These are phyloP conservation scores for Podaxis mareebaensis DNA, from an alignment of 768 basidiomycete species.

Conservation along the genomic window DNA sequence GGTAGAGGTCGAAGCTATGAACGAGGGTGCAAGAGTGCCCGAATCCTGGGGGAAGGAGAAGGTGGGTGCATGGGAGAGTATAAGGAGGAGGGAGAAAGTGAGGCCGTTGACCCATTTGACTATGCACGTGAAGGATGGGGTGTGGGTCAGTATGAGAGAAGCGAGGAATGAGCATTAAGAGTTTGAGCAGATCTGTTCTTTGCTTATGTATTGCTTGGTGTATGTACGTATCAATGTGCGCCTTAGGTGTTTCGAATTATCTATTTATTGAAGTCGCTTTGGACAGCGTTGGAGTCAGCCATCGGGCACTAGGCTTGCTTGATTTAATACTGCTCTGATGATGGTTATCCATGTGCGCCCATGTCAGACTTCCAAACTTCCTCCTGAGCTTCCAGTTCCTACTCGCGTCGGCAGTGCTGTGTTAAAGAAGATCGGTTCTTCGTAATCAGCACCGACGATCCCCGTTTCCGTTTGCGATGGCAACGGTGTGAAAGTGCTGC, in stretches of 20 bases:
- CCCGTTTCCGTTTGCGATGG: too few species aligned
- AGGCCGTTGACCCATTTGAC: conserved; percentile 36
- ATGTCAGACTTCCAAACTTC: background rate
- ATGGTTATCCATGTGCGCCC: too few species aligned
- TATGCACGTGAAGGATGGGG: conserved; percentile 40
- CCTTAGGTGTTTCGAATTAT: too few species aligned
- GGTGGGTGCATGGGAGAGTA: conserved; percentile 26
- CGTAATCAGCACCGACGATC: background rate
- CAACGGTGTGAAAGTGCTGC: too few species aligned
- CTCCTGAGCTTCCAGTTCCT: background rate
- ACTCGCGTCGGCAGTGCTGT: background rate
- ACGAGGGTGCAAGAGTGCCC: conserved; percentile 32
- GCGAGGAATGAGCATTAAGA: conserved; percentile 11
- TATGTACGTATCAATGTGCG: too few species aligned
- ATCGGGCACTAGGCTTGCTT: too few species aligned
- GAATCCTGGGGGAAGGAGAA: conserved; percentile 32
- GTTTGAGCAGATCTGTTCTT: background rate
- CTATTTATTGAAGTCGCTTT: too few species aligned
- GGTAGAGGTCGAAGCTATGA: conserved; percentile 40
- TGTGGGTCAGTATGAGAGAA: conserved; percentile 46
- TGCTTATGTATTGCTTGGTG: background rate
- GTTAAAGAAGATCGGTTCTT: background rate
- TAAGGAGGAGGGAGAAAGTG: conserved; percentile 33
- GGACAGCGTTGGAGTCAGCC: too few species aligned
- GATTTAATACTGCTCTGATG: too few species aligned